Conservation (phyloP, 2,329 filamentous ascomycete species). For the Aaosphaeria arxii region DNA sequence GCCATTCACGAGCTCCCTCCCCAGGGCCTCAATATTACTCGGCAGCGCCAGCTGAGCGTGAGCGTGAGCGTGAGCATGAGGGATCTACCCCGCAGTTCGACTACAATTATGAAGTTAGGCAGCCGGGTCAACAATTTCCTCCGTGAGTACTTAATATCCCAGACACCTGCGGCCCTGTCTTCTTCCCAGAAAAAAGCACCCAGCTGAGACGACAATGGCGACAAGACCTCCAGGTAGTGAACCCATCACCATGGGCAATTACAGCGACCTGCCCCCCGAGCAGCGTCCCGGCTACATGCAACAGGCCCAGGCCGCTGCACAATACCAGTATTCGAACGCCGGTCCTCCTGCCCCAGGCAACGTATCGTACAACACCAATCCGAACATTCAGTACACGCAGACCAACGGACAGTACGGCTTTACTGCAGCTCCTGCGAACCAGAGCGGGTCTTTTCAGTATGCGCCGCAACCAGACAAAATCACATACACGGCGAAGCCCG, state of each 20-base stretch:
- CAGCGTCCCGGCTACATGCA: slow-evolving; percentile 41
- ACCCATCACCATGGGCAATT: slow-evolving; percentile 44
- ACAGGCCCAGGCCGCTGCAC: slow-evolving; percentile 15
- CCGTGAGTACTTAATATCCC: slow-evolving; percentile 23
- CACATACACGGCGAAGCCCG: slow-evolving; percentile 42
- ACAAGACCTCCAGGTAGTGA: slow-evolving; percentile 22
- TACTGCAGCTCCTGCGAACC: slow-evolving; percentile 20
- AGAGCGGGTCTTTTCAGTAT: slow-evolving; percentile 36
- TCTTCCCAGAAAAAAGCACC: neutral
- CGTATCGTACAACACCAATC: slow-evolving; percentile 17
- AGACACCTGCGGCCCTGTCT: slow-evolving; percentile 2
- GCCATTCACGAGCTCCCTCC: slow-evolving; percentile 36
- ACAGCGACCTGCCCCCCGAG: slow-evolving; percentile 43
- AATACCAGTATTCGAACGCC: slow-evolving; percentile 13
- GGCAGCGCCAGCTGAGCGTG: slow-evolving; percentile 6
- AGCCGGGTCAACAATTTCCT: slow-evolving; percentile 34
- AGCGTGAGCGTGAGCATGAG: slow-evolving; percentile 5
- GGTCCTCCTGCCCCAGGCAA: slow-evolving; percentile 9
- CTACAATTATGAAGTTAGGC: slow-evolving; percentile 35
- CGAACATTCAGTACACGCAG: slow-evolving; percentile 31
- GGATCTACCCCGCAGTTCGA: slow-evolving; percentile 27
- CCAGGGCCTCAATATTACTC: slow-evolving; percentile 27
- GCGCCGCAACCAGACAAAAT: slow-evolving; percentile 39
- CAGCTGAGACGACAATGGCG: slow-evolving; percentile 28
- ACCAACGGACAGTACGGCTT: slow-evolving; percentile 23